Evolutionary conservation across 2,329 filamentous ascomycete genomes (phyloP).

Genomic region (Domatiomyces catenatus): DNA sequence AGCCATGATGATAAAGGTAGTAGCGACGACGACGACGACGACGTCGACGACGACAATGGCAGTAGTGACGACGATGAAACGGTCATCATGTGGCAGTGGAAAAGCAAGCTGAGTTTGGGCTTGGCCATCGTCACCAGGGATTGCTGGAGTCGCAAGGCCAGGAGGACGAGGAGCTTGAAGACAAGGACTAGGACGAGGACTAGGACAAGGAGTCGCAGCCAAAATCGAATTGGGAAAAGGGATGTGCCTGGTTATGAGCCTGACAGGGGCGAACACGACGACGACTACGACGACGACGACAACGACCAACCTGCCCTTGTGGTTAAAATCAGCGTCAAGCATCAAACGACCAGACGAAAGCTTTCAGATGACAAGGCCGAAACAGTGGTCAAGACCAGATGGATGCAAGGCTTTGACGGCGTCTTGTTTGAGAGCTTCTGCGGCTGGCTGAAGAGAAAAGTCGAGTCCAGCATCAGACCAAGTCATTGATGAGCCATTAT

Average conservation of each 20-base stretch:
- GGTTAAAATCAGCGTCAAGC: slow-evolving; percentile 24
- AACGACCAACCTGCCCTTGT: slow-evolving; percentile 20
- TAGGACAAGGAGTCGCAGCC: slow-evolving; percentile 12
- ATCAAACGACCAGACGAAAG: slow-evolving; percentile 2
- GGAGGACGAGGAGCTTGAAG: slow-evolving; percentile 36
- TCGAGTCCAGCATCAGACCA: neutral
- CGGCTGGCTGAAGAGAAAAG: slow-evolving; percentile 54
- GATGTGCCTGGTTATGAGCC: slow-evolving; percentile 22
- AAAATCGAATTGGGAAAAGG: slow-evolving; percentile 21
- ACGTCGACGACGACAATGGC: slow-evolving; percentile 20
- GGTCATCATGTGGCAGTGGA: slow-evolving; percentile 48
- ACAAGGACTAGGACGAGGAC: slow-evolving; percentile 5
- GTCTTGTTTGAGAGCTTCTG: slow-evolving; percentile 75
- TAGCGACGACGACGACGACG: neutral
- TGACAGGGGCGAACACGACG: slow-evolving; percentile 29
- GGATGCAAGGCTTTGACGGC: slow-evolving; percentile 60
- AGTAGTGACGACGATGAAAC: no score
- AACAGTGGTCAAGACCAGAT: slow-evolving; percentile 43
- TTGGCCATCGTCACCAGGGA: slow-evolving; percentile 45
- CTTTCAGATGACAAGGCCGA: slow-evolving; percentile 25
- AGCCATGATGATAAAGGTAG: slow-evolving; percentile 18
- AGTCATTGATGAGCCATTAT: neutral
- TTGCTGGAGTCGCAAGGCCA: slow-evolving; percentile 64
- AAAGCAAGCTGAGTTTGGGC: slow-evolving; percentile 38
- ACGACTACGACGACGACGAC: slow-evolving; percentile 1